Percentiles rank a stretch among this genome's conserved stretches.
phyloP scores from a whole-genome alignment of 2,329 filamentous ascomycete genomes.

The Alternaria brassicicola region DNA sequence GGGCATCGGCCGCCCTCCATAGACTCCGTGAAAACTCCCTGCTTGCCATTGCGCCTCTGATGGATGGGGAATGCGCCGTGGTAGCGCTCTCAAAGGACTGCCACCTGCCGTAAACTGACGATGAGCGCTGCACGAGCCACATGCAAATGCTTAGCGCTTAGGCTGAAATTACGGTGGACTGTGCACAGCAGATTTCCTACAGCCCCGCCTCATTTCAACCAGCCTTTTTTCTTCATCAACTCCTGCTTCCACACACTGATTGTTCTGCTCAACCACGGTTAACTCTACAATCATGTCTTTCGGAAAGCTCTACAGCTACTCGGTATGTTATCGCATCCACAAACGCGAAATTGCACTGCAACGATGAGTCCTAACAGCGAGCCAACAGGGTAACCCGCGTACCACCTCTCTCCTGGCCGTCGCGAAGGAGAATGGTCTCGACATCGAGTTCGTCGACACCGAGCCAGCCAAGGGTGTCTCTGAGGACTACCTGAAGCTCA shows the following conservation, averaged over 20 bases:
- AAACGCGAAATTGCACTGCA: background rate
- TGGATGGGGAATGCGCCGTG: slow-evolving; percentile 9
- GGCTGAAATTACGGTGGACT: slow-evolving; percentile 37
- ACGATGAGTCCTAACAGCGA: slow-evolving; percentile 37
- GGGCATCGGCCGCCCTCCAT: slow-evolving; percentile 32
- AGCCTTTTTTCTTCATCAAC: slow-evolving; percentile 33
- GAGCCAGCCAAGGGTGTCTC: slow-evolving; percentile 68
- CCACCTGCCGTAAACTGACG: slow-evolving; percentile 11
- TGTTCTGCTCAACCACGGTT: slow-evolving; percentile 34
- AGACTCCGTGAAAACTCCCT: slow-evolving; percentile 41
- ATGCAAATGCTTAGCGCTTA: slow-evolving; percentile 25
- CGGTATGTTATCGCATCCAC: slow-evolving; percentile 53
- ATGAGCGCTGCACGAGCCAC: slow-evolving; percentile 15
- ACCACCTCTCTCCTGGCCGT: slow-evolving; percentile 87
- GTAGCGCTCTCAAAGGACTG: slow-evolving; percentile 10
- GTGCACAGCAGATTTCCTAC: slow-evolving; percentile 22
- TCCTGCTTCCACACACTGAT: slow-evolving; percentile 34
- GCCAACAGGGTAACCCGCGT: slow-evolving; percentile 80
- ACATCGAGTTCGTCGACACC: slow-evolving; percentile 82
- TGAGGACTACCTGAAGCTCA: slow-evolving; percentile 81
- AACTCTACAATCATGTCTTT: slow-evolving; percentile 77
- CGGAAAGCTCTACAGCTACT: slow-evolving; percentile 92
- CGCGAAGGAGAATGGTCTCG: slow-evolving; percentile 96
- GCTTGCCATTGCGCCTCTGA: slow-evolving; percentile 36
- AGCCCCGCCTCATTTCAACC: slow-evolving; percentile 35